Base-by-base conservation (phyloP, 352 stramenopile species). In the Blastocystis sp. region DNA sequence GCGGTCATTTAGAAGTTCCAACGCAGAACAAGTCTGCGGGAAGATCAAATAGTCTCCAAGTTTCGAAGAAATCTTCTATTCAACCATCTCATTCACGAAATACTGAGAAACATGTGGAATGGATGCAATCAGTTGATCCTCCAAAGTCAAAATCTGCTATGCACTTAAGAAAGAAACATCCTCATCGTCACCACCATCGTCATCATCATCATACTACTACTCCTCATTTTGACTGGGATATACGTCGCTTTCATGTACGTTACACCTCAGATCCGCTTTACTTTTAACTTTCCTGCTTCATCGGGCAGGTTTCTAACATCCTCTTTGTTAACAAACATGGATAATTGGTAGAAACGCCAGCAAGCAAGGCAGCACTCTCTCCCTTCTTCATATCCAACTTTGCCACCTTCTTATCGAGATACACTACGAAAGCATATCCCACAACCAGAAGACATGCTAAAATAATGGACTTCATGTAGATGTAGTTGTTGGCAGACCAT, bases 351-450 rank as follows among this genome's bases (percentile, higher is more conserved):
- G 50, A 43, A 8, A 26, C 39, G 13, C 73, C 73, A 39, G 73
- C 73, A 3, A 85, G 30, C 11, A 85, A 37, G 5, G 73, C 73
- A 2, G 73, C 73, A 20, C 73, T 85, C 73, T 85, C 73, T 68
- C 73, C 73, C 73, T 85, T 85, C 73, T 85, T 85, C 73, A 85
- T 85, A 45, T 85, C 73, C 13, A 85, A 43, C 50, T 85, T 85
- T 7, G 73, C 73, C 16, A 53, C 53, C 18, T 39, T 59, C n/a
- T 62, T 59, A 45, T 85, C 73, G 24, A 85, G 34, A 65, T 66
- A 66, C 30, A 85, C 73, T 26, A 85, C 20, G 50, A 85, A 53
- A 37, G 68, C 54, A 39, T 89, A 89, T 16, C 78, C 55, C 41
- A 89, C 18, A 18, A 89, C 66, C 18, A 89, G 78, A 18, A 76